Percentiles rank a stretch among this genome's conserved stretches.
Conservation (phyloP, 768 basidiomycete genomes). For the Gyrodon lividus region DNA sequence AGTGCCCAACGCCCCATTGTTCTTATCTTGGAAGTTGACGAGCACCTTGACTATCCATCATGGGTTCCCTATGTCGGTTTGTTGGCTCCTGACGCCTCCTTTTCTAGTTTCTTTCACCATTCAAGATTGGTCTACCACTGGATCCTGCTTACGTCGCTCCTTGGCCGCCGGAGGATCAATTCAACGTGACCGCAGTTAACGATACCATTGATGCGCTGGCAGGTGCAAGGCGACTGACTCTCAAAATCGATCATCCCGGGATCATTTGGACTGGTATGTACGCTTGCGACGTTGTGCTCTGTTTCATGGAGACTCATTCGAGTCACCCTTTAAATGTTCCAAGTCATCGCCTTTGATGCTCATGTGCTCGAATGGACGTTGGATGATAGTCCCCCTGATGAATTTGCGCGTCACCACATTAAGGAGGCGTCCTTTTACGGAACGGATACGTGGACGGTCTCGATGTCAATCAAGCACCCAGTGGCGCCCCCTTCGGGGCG, state of each 20-base stretch:
- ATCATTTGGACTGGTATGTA: slow-evolving; percentile 80
- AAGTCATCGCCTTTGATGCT: slow-evolving; percentile 88
- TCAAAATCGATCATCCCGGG: slow-evolving; percentile 74
- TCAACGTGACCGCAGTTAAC: slow-evolving; percentile 58
- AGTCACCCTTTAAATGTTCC: background rate
- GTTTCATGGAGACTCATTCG: background rate
- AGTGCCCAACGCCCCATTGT: slow-evolving; percentile 11
- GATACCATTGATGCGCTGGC: slow-evolving; percentile 51
- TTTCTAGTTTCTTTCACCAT: slow-evolving; percentile 76
- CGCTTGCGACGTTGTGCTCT: background rate
- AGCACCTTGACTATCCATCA: slow-evolving; percentile 6
- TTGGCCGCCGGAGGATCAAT: slow-evolving; percentile 41
- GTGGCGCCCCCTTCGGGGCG: background rate
- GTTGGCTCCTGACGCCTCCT: background rate
- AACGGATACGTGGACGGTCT: slow-evolving; percentile 66
- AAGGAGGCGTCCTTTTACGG: slow-evolving; percentile 91
- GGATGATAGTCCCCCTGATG: slow-evolving; percentile 74
- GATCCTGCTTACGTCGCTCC: slow-evolving; percentile 50
- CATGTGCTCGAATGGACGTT: slow-evolving; percentile 85
- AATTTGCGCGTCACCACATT: slow-evolving; percentile 79
- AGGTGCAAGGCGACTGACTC: slow-evolving; percentile 67
- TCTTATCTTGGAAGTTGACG: background rate
- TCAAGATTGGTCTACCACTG: slow-evolving; percentile 67
- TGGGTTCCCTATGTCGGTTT: background rate
- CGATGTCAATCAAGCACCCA: slow-evolving; percentile 65